A percentile compares a stretch with the other conserved stretches of the same genome.
Evolutionary conservation across 2,329 filamentous ascomycete genomes (phyloP).

Genomic region (Phialophora chinensis): DNA sequence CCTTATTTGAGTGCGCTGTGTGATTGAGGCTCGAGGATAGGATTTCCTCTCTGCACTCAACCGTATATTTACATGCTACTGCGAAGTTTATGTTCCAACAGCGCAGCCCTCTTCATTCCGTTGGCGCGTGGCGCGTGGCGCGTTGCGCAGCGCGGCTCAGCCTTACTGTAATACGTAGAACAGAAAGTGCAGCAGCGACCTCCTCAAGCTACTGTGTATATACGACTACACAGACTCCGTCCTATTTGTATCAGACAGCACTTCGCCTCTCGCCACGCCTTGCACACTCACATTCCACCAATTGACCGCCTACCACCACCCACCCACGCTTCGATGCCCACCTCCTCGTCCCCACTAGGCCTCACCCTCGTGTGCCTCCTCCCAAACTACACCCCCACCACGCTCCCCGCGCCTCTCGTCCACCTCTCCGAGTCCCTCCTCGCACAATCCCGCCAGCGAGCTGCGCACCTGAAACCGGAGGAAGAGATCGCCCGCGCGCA

Average conservation of each 20-base stretch:
- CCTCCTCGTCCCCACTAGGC: slow-evolving; percentile 67
- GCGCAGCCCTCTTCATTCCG: background rate
- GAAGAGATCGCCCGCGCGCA: slow-evolving; percentile 87
- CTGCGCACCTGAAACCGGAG: slow-evolving; percentile 77
- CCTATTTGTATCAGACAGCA: background rate
- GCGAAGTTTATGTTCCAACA: background rate
- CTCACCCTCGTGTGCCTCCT: slow-evolving; percentile 74
- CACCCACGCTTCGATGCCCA: slow-evolving; percentile 18
- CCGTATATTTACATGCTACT: background rate
- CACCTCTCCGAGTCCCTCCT: slow-evolving; percentile 75
- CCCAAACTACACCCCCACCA: slow-evolving; percentile 64
- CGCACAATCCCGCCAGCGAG: slow-evolving; percentile 78
- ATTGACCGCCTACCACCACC: background rate
- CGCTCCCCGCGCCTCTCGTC: slow-evolving; percentile 60
- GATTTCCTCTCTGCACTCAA: background rate
- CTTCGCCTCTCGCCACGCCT: no score
- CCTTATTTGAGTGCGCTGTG: no score
- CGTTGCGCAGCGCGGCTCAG: background rate
- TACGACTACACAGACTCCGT: background rate
- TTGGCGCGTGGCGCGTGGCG: background rate
- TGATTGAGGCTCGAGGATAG: no score
- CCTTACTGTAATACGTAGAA: no score
- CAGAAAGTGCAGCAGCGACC: no score
- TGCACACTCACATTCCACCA: background rate
- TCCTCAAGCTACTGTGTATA: no score